These are phyloP conservation scores for Phoma sp. DNA, from an alignment of 2,329 filamentous ascomycete species.

Conservation along the genomic window DNA sequence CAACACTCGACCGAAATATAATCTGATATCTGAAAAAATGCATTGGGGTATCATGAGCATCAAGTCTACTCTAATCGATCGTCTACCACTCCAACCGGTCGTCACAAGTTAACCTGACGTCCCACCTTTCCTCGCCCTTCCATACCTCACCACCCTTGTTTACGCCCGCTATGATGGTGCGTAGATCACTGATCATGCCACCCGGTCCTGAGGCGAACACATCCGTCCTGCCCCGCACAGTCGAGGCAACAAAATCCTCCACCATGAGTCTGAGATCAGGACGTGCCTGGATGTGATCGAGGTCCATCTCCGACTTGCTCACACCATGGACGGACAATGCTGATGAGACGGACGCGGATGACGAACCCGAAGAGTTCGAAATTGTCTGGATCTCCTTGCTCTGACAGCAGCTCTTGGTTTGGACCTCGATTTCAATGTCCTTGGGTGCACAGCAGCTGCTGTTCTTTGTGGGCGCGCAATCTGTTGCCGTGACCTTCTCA, in stretches of 20 bases:
- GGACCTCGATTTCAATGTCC: constrained; percentile 2
- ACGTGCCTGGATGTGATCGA: constrained; percentile 35
- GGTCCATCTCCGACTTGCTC: constrained; percentile 33
- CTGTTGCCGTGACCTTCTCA: constrained; percentile 28
- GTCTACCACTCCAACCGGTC: constrained; percentile 42
- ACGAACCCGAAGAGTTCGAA: constrained; percentile 19
- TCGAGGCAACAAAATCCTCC: constrained; percentile 31
- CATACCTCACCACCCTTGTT: constrained; percentile 43
- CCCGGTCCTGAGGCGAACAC: constrained; percentile 44
- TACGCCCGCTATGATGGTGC: constrained; percentile 37
- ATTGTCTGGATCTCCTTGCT: constrained; percentile 33
- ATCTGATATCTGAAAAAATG: background rate
- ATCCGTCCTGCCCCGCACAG: constrained; percentile 33
- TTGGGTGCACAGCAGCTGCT: constrained; percentile 5
- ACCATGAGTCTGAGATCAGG: constrained; percentile 31
- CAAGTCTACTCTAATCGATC: constrained; percentile 1
- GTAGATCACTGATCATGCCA: constrained; percentile 43
- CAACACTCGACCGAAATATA: background rate
- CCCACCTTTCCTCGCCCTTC: constrained; percentile 40
- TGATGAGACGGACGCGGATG: constrained; percentile 30
- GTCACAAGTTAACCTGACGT: constrained; percentile 43
- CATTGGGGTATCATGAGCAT: constrained; percentile 32
- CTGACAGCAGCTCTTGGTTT: constrained; percentile 16
- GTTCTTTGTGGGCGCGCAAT: constrained; percentile 5
- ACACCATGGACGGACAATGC: constrained; percentile 38